These are phyloP conservation scores for Hypoxylon fuscum DNA, from an alignment of 495 filamentous ascomycete genomes.

Conservation along the genomic window DNA sequence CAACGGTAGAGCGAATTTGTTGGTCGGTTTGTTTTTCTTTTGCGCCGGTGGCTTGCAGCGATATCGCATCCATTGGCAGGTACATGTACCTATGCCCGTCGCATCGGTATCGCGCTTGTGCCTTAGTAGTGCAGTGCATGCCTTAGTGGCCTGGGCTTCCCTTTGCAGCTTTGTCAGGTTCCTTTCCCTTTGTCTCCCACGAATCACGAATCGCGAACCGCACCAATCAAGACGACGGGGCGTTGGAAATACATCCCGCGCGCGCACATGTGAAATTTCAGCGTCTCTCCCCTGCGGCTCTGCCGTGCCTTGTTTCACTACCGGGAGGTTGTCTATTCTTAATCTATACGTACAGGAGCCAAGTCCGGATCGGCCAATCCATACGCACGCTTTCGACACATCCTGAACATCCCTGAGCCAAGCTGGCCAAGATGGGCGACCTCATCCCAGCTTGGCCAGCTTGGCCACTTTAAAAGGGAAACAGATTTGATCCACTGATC, in stretches of 20 bases:
- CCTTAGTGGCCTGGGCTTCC: too few species aligned
- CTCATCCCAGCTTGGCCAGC: slow-evolving; percentile 28
- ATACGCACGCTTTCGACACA: slow-evolving; percentile 16
- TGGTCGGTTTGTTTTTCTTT: background rate
- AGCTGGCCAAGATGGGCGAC: too few species aligned
- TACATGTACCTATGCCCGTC: too few species aligned
- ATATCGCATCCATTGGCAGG: too few species aligned
- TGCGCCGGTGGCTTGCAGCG: too few species aligned
- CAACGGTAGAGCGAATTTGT: slow-evolving; percentile 7
- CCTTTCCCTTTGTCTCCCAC: background rate
- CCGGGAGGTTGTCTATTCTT: slow-evolving; percentile 41
- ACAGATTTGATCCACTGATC: slow-evolving; percentile 38
- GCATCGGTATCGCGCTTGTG: too few species aligned
- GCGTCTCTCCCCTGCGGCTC: slow-evolving; percentile 38
- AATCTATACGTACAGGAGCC: slow-evolving; percentile 34
- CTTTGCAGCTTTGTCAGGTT: too few species aligned
- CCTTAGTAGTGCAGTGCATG: too few species aligned
- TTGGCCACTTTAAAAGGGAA: slow-evolving; percentile 33
- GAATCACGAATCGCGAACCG: slow-evolving; percentile 28
- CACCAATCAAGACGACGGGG: slow-evolving; percentile 21
- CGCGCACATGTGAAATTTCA: slow-evolving; percentile 38
- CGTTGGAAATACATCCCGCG: slow-evolving; percentile 14
- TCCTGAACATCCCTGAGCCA: slow-evolving; percentile 23
- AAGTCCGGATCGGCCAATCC: slow-evolving; percentile 35
- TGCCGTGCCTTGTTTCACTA: slow-evolving; percentile 43